phyloP scores from a whole-genome alignment of 1,284 basidiomycete genomes.

The Inonotus obliquus region DNA sequence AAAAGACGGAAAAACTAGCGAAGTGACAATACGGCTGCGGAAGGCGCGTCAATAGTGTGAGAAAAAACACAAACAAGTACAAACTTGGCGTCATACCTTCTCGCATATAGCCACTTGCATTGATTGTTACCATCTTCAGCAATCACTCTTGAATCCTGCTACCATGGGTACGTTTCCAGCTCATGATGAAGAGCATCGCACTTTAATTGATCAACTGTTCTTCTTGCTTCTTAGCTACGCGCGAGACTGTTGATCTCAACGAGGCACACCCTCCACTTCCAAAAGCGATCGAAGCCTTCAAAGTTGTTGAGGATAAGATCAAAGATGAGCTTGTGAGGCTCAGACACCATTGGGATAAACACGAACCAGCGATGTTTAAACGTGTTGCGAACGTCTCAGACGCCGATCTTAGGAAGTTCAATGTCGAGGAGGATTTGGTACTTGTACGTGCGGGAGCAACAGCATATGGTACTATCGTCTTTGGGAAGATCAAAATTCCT shows the following conservation, averaged over 20 bases:
- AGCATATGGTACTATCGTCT: conserved; percentile 64
- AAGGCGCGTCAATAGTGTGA: too few species aligned
- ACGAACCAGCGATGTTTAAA: conserved; percentile 71
- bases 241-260: conserved; percentile 52
- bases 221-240: too few species aligned
- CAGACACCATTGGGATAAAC: conserved; percentile 64
- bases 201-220: too few species aligned
- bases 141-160: too few species aligned
- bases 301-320: conserved; percentile 46
- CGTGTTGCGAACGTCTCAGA: conserved; percentile 51
- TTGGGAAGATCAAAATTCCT: conserved; percentile 73
- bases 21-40: too few species aligned
- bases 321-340: conserved; percentile 59
- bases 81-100: too few species aligned
- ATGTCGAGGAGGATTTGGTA: conserved; percentile 52
- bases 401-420: conserved; percentile 46
- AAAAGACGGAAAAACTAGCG: too few species aligned
- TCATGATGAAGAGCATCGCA: too few species aligned
- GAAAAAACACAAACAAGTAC: too few species aligned
- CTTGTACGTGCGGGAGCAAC: conserved; percentile 43
- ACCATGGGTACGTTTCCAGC: too few species aligned
- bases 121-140: too few species aligned
- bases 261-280: conserved; percentile 50
- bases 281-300: conserved; percentile 63
- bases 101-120: too few species aligned